Percentiles rank a stretch among this genome's conserved stretches.
Evolutionary conservation across 768 basidiomycete species (phyloP).

Genomic region (Lactifluus pinguis): DNA sequence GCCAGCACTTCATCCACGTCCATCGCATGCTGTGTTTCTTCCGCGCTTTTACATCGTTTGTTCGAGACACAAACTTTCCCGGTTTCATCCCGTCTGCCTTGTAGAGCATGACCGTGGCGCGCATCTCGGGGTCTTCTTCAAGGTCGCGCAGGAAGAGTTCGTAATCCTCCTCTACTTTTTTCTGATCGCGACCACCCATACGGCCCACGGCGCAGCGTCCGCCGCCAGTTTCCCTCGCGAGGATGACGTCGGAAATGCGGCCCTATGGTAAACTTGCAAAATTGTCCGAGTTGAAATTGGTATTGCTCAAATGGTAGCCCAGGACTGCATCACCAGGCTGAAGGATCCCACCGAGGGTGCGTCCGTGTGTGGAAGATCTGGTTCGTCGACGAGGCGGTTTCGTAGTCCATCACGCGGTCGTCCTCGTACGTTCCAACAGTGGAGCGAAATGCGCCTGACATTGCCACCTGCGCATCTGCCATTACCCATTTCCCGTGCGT

Average conservation of each 20-base stretch:
- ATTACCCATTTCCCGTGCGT: slow-evolving; percentile 75
- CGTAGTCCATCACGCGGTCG: slow-evolving; percentile 51
- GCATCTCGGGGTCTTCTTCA: slow-evolving; percentile 91
- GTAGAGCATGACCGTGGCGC: slow-evolving; percentile 81
- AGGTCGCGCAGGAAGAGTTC: slow-evolving; percentile 90
- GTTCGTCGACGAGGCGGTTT: slow-evolving; percentile 47
- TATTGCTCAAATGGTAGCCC: slow-evolving; percentile 80
- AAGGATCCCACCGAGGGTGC: slow-evolving; percentile 84
- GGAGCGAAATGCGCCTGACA: slow-evolving; percentile 71
- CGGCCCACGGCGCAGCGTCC: slow-evolving; percentile 84
- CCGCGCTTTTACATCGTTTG: slow-evolving; percentile 31
- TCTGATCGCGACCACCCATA: slow-evolving; percentile 81
- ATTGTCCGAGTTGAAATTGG: slow-evolving; percentile 89
- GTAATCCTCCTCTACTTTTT: slow-evolving; percentile 94
- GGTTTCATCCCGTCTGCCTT: slow-evolving; percentile 35
- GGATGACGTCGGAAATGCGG: slow-evolving; percentile 82
- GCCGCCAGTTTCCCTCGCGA: slow-evolving; percentile 74
- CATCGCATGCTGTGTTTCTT: slow-evolving; percentile 50
- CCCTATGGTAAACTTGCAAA: slow-evolving; percentile 58
- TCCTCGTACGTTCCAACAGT: slow-evolving; percentile 26
- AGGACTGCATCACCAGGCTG: slow-evolving; percentile 93
- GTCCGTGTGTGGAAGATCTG: slow-evolving; percentile 94
- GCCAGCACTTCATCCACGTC: slow-evolving; percentile 46
- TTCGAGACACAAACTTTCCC: slow-evolving; percentile 38
- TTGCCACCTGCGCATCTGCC: slow-evolving; percentile 84